Base-by-base conservation (phyloP, 2,329 filamentous ascomycete species). In the Mycosphaerella arachidis region DNA sequence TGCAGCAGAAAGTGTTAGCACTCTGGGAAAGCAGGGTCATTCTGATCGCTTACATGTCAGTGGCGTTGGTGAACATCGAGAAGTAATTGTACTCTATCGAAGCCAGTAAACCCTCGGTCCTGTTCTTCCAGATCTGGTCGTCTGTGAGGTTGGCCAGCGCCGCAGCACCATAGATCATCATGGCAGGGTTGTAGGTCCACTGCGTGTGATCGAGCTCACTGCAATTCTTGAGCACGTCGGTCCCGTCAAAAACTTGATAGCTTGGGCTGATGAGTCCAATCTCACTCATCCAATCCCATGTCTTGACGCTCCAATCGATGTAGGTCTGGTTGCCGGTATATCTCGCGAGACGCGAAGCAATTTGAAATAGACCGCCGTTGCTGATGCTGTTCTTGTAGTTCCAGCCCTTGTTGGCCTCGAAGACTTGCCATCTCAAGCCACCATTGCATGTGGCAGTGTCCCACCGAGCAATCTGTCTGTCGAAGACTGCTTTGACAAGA, bases 341-440 rank as follows among this genome's bases (percentile, higher is more conserved):
- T 12, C 87, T 81, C 0, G 89, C 88, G 6, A 95, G 81, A 16
- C 91, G 86, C 7, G 90, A 81, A 24, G 80, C 78, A 10, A 86
- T 76, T 64, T 84, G 81, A 72, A 85, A 84, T 60, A 85, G 79
- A 33, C 78, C 82, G 3, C 82, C 83, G 63, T 85, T 85, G 12
- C 80, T 82, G 62, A 85, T 81, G 24, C 79, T 78, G 65, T 85
- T 85, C 65, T 85, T 84, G 67, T 82, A 85, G 56, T 76, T 74
- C 66, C 79, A 85, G 5, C 90, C 90, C 58, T 64, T 84, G 76
- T 92, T 92, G 76, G 87, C 90, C 12, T 84, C 81, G 76, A 88
- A 92, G 62, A 95, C 89, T 76, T 96, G 91, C 92, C 92, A 96
- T 64, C 88, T 85, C 65, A 96, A 75, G 9, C 91, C 91, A 53